Conservation (phyloP, 1,139 yeast species). For the Candida neerlandica region DNA sequence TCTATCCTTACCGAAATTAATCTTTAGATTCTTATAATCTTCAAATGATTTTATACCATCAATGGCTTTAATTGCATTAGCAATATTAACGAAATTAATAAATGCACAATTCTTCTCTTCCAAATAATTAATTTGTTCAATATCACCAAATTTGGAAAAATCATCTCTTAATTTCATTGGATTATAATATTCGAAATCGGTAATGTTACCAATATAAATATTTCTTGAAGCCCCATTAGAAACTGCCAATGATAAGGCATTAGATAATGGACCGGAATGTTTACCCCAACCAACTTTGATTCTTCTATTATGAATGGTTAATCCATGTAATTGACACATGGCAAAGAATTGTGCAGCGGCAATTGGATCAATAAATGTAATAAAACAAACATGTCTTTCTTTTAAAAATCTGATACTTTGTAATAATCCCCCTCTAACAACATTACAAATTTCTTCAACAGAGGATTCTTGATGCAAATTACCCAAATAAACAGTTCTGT, state of each 20-base stretch:
- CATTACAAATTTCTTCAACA: conserved; percentile 90
- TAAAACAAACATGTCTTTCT: conserved; percentile 86
- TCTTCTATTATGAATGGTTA: conserved; percentile 76
- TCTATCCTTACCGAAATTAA: conserved; percentile 86
- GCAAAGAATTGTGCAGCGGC: conserved; percentile 96
- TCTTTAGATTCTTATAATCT: conserved; percentile 63
- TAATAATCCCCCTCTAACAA: conserved; percentile 87
- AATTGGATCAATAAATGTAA: conserved; percentile 86
- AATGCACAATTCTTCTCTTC: conserved; percentile 83
- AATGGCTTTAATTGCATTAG: conserved; percentile 82
- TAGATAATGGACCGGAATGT: conserved; percentile 88
- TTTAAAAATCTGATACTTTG: conserved; percentile 73
- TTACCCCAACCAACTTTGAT: conserved; percentile 97
- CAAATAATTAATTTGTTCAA: conserved; percentile 77
- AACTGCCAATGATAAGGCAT: conserved; percentile 80
- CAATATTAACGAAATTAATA: conserved; percentile 75
- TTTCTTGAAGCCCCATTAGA: conserved; percentile 94
- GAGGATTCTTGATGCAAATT: conserved; percentile 84
- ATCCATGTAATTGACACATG: conserved; percentile 78
- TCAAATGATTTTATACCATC: conserved; percentile 56
- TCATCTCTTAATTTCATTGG: conserved; percentile 63
- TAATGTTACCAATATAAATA: conserved; percentile 75
- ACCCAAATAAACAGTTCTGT: conserved; percentile 89
- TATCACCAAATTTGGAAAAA: conserved; percentile 72
- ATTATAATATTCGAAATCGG: conserved; percentile 51